Conservation (phyloP, 257 asterid species). For the Solanum stenotomum region DNA sequence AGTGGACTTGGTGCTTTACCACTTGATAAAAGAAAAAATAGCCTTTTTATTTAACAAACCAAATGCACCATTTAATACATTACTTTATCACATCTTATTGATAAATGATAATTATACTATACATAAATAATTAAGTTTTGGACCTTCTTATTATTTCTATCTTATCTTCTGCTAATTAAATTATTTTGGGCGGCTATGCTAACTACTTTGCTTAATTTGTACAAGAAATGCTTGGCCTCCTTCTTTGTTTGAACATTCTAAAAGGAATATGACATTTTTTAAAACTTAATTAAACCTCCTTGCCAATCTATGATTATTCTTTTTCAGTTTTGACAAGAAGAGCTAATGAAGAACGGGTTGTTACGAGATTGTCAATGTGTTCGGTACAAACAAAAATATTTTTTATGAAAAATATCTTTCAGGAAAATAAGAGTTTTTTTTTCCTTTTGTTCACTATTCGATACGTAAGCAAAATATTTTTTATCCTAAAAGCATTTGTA, state of each 20-base stretch:
- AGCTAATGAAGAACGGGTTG: background rate
- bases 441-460: too few species aligned
- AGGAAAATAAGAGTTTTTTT: background rate
- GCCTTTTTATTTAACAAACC: background rate
- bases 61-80: background rate
- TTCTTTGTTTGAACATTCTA: background rate
- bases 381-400: rapidly evolving
- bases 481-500: background rate
- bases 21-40: background rate
- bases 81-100: background rate
- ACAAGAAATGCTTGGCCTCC: background rate
- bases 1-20: constrained; percentile 23
- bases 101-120: background rate
- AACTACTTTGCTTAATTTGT: background rate
- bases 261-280: background rate
- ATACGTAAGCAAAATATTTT: too few species aligned
- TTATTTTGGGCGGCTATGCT: constrained; percentile 39
- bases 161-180: constrained; percentile 23
- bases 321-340: background rate
- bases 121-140: background rate
- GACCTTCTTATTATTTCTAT: constrained; percentile 13
- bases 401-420: background rate
- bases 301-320: background rate
- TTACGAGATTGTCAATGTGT: background rate
- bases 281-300: background rate